These are phyloP conservation scores for Coniochaeta ligniaria DNA, from an alignment of 2,329 filamentous ascomycete genomes.

Conservation along the genomic window DNA sequence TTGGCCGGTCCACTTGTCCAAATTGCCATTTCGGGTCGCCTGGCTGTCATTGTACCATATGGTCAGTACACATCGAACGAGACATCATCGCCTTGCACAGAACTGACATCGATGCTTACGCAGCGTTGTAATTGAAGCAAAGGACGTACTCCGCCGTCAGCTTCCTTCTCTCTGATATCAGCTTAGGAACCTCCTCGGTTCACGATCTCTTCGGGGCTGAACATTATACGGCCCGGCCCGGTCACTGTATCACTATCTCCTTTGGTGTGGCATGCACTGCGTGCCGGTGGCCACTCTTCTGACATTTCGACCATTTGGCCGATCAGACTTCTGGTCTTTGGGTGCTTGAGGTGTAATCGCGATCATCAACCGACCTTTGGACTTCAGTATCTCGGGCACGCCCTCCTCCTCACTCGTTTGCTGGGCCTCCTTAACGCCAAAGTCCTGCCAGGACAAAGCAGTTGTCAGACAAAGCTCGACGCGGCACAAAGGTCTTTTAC, in stretches of 20 bases:
- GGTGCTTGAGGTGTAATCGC: not conserved
- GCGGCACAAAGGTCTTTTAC: too few species aligned
- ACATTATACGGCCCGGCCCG: not conserved
- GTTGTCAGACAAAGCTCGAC: too few species aligned
- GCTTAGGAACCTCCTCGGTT: not conserved
- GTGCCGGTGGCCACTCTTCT: slow-evolving; percentile 8
- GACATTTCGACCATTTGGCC: not conserved
- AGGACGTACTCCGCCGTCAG: not conserved
- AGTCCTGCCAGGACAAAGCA: not conserved
- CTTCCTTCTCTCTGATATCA: not conserved
- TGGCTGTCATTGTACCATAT: slow-evolving; percentile 31
- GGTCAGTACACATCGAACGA: slow-evolving; percentile 29
- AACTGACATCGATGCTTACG: slow-evolving; percentile 6
- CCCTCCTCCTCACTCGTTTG: not conserved
- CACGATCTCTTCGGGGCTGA: not conserved
- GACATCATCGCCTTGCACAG: slow-evolving; percentile 5
- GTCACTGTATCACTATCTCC: not conserved
- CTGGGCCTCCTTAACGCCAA: not conserved
- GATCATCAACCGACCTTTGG: not conserved
- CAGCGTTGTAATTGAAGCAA: not conserved
- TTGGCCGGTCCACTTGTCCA: slow-evolving; percentile 16
- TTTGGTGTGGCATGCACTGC: slow-evolving; percentile 8
- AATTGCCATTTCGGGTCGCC: slow-evolving; percentile 18
- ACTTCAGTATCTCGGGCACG: not conserved
- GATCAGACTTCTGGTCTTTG: not conserved